Percentiles rank a stretch among this genome's conserved stretches.
phyloP scores from a whole-genome alignment of 2,329 filamentous ascomycete species.

The Knoxdaviesia capensis region DNA sequence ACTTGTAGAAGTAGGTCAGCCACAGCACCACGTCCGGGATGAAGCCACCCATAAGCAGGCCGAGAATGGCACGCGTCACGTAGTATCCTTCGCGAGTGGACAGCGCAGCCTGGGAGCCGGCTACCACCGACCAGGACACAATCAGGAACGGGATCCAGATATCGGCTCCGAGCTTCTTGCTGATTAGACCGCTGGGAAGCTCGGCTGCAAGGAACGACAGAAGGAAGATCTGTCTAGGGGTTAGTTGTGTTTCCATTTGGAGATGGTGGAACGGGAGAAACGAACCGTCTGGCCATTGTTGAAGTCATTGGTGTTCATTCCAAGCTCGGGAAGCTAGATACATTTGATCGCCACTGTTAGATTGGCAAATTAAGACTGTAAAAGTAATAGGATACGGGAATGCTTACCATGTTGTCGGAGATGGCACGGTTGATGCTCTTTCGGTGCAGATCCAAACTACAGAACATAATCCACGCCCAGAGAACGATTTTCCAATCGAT shows the following conservation, averaged over 20 bases:
- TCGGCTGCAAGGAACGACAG: constrained; percentile 25
- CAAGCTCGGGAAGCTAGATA: constrained; percentile 12
- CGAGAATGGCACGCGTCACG: constrained; percentile 20
- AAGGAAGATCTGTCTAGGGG: constrained; percentile 16
- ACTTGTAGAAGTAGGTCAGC: constrained; percentile 14
- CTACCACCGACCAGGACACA: constrained; percentile 18
- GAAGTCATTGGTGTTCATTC: constrained; percentile 23
- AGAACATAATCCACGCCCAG: constrained; percentile 26
- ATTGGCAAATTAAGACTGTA: too few relatives aligned
- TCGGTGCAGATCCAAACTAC: constrained; percentile 22
- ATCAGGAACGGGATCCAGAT: constrained; percentile 22
- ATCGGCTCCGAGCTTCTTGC: constrained; percentile 28
- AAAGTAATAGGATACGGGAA: too few relatives aligned
- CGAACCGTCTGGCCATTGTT: constrained; percentile 20
- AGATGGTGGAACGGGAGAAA: neutral
- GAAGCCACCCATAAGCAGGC: constrained; percentile 27
- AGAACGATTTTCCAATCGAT: constrained; percentile 5
- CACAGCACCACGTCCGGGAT: constrained; percentile 19
- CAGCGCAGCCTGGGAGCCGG: constrained; percentile 17
- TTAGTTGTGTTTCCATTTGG: neutral
- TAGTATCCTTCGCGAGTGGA: constrained; percentile 17
- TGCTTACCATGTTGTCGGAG: constrained; percentile 14
- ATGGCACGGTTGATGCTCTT: constrained; percentile 24
- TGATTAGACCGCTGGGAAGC: constrained; percentile 26
- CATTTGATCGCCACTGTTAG: too few relatives aligned